Conservation (phyloP, 345 rosid genomes). For the Murraya paniculata region DNA sequence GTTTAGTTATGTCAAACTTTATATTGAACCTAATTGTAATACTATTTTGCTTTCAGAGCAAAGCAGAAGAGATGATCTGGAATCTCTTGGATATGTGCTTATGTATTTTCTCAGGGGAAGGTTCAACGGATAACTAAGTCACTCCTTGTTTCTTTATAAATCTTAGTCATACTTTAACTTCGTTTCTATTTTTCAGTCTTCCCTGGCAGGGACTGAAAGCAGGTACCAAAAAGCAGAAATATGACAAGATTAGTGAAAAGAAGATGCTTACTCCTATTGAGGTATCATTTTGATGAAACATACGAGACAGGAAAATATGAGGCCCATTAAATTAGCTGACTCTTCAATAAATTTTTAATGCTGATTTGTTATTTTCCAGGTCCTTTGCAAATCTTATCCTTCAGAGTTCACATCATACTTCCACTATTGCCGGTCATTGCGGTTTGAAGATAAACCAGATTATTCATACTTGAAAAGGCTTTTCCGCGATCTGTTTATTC, state of each 20-base stretch:
- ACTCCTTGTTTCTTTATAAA: neutral
- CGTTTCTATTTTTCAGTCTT: conserved; percentile 51
- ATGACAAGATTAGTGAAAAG: conserved; percentile 94
- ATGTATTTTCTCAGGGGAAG: conserved; percentile 98
- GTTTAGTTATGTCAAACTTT: conserved; percentile 4
- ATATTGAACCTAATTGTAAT: conserved; percentile 7
- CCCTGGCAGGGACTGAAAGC: conserved; percentile 98
- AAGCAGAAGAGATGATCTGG: conserved; percentile 99
- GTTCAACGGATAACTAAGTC: conserved; percentile 33
- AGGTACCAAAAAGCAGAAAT: conserved; percentile 97
- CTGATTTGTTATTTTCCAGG: conserved; percentile 32
- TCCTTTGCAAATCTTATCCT: conserved; percentile 85
- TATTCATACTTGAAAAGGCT: conserved; percentile 93
- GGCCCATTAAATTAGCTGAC: neutral
- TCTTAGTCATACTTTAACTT: conserved; percentile 7
- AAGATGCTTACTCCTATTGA: conserved; percentile 90
- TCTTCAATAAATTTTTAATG: neutral
- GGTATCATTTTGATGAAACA: conserved; percentile 37
- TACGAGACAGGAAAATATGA: neutral
- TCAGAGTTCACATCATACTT: conserved; percentile 93
- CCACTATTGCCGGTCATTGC: conserved; percentile 90
- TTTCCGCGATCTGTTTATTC: conserved; percentile 87
- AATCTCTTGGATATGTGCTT: conserved; percentile 96
- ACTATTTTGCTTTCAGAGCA: conserved; percentile 59
- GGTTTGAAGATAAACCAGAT: conserved; percentile 97